Base-by-base conservation (phyloP, 352 stramenopile genomes). In the Phytopythium kandeliae region DNA sequence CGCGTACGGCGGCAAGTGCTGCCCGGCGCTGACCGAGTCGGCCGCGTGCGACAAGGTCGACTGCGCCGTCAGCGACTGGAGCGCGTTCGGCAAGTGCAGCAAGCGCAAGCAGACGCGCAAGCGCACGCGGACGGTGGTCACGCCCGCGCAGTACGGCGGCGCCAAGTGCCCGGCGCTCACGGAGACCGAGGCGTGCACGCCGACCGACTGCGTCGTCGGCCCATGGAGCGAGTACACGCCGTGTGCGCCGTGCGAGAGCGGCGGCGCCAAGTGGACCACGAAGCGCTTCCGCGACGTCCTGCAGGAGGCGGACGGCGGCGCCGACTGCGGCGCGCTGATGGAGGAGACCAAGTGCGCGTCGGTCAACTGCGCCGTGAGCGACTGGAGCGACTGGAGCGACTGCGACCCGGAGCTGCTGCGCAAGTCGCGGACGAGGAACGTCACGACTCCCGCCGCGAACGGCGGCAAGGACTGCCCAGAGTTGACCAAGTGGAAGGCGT, bases 211-310 rank as follows among this genome's bases (percentile, higher is more conserved):
- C 34, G 43, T 75, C n/a, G 52, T 78, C 3, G 62, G 71, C 9
- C 55, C 63, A 1, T 89, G 75, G 74, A 79, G 61, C n/a, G 63
- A 66, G 3, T 90, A 68, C 57, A 70, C 63, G 9, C 43, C 57
- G 5, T 90, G 78, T 37, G 64, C 71, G 17, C 11, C 12, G 8
- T 45, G 36, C 19, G 43, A 55, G 12, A 41, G 19, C 21, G 42
- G 35, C 25, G 45, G 40, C 26, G 25, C 43, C 9, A 56, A 60
- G 24, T 49, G 59, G 40, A 64, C 59, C 12, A 60, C 58, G 17
- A 65, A 65, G 16, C 65, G 71, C 6, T 78, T 68, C 40, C 70
- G 76, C 0, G 58, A 61, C 0, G 54, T 84, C 0, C 25, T 85
- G 0, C 54, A 79, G 30, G 37, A 67, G 13, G 51, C 63, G 5